Percentiles rank a stretch among this genome's conserved stretches.
These are phyloP conservation scores for Pseudocercospora pini-densiflorae DNA, from an alignment of 2,329 filamentous ascomycete genomes.

Conservation along the genomic window DNA sequence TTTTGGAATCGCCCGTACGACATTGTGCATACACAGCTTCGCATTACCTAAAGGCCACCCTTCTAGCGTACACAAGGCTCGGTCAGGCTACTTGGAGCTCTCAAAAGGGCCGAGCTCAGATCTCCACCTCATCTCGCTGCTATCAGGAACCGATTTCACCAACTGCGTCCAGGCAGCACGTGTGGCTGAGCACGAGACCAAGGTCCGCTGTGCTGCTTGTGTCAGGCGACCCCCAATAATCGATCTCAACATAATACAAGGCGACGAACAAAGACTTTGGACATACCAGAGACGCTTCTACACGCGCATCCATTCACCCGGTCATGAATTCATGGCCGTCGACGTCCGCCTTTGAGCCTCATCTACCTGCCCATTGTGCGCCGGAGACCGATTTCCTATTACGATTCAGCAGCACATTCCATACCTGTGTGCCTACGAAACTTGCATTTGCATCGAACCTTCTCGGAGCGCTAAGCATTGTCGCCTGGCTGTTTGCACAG, in stretches of 20 bases:
- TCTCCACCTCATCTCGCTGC: background rate
- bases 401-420: conserved; percentile 62
- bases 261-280: background rate
- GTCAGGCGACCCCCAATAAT: conserved; percentile 8
- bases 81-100: background rate
- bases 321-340: conserved; percentile 32
- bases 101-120: background rate
- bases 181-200: conserved; percentile 30
- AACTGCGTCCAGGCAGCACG: conserved; percentile 21
- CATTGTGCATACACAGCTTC: conserved; percentile 3
- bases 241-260: background rate
- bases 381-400: conserved; percentile 63
- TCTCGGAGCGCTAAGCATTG: conserved; percentile 65
- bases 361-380: conserved; percentile 63
- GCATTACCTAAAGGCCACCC: background rate
- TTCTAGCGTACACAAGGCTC: background rate
- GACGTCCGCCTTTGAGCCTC: conserved; percentile 36
- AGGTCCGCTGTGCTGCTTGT: conserved; percentile 1
- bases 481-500: conserved; percentile 72
- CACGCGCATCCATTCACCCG: conserved; percentile 1
- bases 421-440: conserved; percentile 66
- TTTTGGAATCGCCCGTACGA: background rate
- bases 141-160: background rate
- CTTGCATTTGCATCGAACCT: conserved; percentile 65
- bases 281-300: background rate